Evolutionary conservation across 129 eudicot genomes (phyloP), one percentile per base, ranked within the genome.

Genomic region (Flaveria brownii): DNA sequence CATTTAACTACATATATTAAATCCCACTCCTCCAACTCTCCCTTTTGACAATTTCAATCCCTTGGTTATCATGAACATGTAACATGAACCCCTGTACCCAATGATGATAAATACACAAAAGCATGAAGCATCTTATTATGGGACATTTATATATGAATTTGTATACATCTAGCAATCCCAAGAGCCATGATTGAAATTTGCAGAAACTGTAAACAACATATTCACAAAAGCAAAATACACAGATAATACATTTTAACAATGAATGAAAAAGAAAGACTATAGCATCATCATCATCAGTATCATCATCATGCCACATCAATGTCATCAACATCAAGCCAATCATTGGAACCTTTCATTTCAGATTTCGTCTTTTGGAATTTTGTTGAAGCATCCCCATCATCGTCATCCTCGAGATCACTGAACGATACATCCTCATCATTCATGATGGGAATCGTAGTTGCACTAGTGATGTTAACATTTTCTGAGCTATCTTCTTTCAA

Each of bases 371-470:
- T 82, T 65, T 84, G 86, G 60, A 69, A 81, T 33, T 75, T 89
- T 51, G 89, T 50, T 9, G 87, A 87, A 5, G 65, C 85, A 77
- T 89, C 90, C 26, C 74, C 92, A 45, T 66, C 76, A 26, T 90
- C 50, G 4, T 49, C 98, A 25, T 93, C 98, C 74, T 93, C 96
- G 39, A 93, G 96, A 79, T 93, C 98, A 84, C 98, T 93, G 70
- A 93, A 93, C 5, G 98, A 90, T 4, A 93, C 93, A 39, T 92
- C 98, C 39, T 88, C 98, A 33, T 92, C 98, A 70, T 90, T 82
- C 55, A 80, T 88, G 9, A 93, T 57, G 5, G 84, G 89, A 15
- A 90, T 74, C 8, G 84, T 64, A 22, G 78, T 77, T 46, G 85
- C 78, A 68, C 81, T 68, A 41, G 82, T 63, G 22, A 63, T 55